Evolutionary conservation across 2,329 filamentous ascomycete species (phyloP).

Genomic region (Reticulascus tulasneorum): DNA sequence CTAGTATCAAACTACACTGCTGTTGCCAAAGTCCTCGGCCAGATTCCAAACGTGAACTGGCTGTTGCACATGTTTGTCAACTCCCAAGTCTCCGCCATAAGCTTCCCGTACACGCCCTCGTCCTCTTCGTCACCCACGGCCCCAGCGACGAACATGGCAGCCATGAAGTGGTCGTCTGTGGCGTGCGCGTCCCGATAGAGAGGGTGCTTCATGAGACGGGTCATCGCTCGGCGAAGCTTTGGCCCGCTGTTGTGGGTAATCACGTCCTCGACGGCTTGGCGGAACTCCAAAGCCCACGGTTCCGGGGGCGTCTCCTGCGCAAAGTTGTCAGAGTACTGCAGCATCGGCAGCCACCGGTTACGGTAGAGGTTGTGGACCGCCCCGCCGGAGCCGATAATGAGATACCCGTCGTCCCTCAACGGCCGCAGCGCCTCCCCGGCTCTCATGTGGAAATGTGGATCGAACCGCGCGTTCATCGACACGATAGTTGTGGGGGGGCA

Average conservation of each 20-base stretch:
- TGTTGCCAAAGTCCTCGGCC: no score
- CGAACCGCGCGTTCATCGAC: constrained; percentile 32
- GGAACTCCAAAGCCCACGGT: constrained; percentile 59
- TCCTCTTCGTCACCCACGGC: constrained; percentile 46
- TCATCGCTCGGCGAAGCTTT: constrained; percentile 48
- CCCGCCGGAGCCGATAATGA: constrained; percentile 57
- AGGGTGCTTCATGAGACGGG: constrained; percentile 65
- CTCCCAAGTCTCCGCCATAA: constrained; percentile 63
- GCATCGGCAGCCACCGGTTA: constrained; percentile 62
- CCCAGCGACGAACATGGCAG: constrained; percentile 60
- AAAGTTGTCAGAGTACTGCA: constrained; percentile 60
- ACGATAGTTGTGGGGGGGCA: constrained; percentile 59
- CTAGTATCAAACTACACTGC: no score
- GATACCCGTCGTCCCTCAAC: constrained; percentile 43
- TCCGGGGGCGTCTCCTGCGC: constrained; percentile 56
- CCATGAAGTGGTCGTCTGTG: constrained; percentile 69
- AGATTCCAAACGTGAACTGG: constrained; percentile 51
- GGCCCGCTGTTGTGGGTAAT: constrained; percentile 44
- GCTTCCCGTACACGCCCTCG: constrained; percentile 31
- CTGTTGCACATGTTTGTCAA: constrained; percentile 62
- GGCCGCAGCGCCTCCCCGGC: constrained; percentile 54
- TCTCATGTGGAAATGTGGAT: constrained; percentile 41
- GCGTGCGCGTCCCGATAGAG: constrained; percentile 62
- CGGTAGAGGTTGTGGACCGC: constrained; percentile 69
- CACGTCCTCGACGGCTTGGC: constrained; percentile 60